Base-by-base conservation (phyloP, 768 basidiomycete genomes). In the Neoboletus brunneissimus region DNA sequence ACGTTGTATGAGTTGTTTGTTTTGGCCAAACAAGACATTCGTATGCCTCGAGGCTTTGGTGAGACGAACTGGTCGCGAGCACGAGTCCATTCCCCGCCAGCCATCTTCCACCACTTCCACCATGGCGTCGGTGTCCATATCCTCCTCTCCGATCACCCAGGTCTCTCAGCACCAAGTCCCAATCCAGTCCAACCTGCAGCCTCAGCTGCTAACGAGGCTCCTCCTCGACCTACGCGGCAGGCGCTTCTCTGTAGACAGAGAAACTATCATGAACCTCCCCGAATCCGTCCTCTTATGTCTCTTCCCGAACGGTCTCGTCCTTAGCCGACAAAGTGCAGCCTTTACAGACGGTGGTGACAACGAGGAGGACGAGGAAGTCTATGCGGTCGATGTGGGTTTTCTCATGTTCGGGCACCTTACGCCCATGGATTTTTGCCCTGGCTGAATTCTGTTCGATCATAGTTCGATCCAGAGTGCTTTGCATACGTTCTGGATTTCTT, bases 391-490 rank as follows among this genome's bases (percentile, higher is more conserved):
- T 71, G 96, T 98, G 75, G 76, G 94, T 87, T 41, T 58, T 44
- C 45, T 54, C 56, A 41, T 57, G 38, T 37, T 58, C 55, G 53
- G 45, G 57, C 50, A 40, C 35, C 32, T 37, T 25, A 12, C 40
- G 34, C 46, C 48, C 51, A 15, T 29, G 13, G 7, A 23, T 43
- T 4, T 38, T 44, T 25, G 25, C 46, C 48, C 25, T 41, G 29
- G 15, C 46, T 58, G 27, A 58, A 56, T n/a, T 50, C 37, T 18
- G 9, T 29, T 57, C 47, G 42, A 48, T 42, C 34, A 18, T 60
- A 98, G 96, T 99, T 98, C 70, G 97, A 99, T 76, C 94, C 96
- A 52, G 88, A 93, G 43, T 98, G 95, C 73, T 97, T 99, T 75
- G 81, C 87, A 74, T 98, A 86, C 71, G 93, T 98, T 47, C 84